Conservation (phyloP, 2,329 filamentous ascomycete species). For the Elsinoe australis region DNA sequence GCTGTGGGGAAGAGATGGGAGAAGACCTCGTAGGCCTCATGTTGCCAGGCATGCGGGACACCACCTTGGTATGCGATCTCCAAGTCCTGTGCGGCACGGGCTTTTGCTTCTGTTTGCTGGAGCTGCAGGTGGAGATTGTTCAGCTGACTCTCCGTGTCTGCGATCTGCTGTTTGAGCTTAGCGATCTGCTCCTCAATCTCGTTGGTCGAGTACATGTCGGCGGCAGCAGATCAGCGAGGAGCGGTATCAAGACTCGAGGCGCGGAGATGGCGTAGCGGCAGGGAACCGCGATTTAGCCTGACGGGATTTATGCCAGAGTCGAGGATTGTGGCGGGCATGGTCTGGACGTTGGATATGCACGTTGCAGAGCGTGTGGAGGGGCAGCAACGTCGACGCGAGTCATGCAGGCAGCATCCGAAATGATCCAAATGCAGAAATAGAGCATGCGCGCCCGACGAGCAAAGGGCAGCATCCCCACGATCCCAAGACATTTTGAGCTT, state of each 20-base stretch:
- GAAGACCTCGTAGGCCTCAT: constrained; percentile 36
- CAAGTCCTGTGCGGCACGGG: constrained; percentile 23
- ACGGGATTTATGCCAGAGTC: neutral
- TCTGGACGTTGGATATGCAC: neutral
- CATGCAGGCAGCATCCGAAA: no score
- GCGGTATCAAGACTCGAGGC: neutral
- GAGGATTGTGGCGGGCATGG: neutral
- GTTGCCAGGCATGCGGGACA: constrained; percentile 36
- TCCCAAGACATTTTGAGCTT: no score
- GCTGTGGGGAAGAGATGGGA: constrained; percentile 21
- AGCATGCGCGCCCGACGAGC: no score
- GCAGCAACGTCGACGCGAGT: no score
- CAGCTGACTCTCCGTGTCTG: constrained; percentile 37
- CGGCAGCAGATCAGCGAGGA: constrained; percentile 18
- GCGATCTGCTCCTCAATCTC: constrained; percentile 28
- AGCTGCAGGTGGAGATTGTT: constrained; percentile 36
- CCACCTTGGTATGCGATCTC: constrained; percentile 31
- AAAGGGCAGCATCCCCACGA: no score
- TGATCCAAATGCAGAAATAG: no score
- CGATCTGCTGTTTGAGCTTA: constrained; percentile 38
- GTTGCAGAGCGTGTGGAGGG: neutral
- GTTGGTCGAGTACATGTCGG: constrained; percentile 29
- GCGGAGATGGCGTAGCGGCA: neutral
- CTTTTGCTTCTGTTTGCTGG: constrained; percentile 35
- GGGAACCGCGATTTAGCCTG: neutral